phyloP scores from a whole-genome alignment of 345 rosid species.

The Durio zibethinus region DNA sequence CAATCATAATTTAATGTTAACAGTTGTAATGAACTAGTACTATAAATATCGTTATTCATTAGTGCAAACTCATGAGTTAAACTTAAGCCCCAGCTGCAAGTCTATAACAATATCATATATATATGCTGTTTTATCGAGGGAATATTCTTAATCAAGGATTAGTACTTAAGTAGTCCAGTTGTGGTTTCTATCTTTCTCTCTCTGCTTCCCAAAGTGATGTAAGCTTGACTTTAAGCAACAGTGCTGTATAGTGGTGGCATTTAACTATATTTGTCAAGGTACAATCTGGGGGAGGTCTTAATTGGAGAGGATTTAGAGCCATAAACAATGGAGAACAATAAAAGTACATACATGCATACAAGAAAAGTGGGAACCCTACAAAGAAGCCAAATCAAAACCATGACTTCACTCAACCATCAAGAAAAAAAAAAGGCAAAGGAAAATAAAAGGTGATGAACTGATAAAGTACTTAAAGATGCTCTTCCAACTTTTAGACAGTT shows the following conservation, averaged over 20 bases:
- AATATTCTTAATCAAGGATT: too few species aligned
- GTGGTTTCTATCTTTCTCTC: neutral
- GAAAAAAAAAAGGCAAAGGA: neutral
- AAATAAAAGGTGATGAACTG: neutral
- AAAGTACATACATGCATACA: too few species aligned
- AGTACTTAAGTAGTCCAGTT: too few species aligned
- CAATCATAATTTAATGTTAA: conserved; percentile 12
- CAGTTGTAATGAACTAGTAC: neutral
- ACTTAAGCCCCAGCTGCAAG: neutral
- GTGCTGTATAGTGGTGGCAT: neutral
- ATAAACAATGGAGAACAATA: neutral
- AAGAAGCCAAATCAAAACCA: conserved; percentile 1
- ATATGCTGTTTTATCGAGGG: too few species aligned
- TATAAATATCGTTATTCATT: too few species aligned
- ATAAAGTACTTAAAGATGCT: neutral
- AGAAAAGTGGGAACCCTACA: conserved; percentile 7
- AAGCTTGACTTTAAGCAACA: neutral
- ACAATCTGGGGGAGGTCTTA: neutral
- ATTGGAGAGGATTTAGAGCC: conserved; percentile 1
- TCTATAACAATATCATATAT: neutral
- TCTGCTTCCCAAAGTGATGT: neutral
- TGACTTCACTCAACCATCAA: neutral
- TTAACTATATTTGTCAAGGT: neutral
- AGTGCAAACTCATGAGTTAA: neutral
- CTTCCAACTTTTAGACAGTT: conserved; percentile 1